These are phyloP conservation scores for Salvia miltiorrhiza DNA, from an alignment of 257 asterid species.

Conservation along the genomic window DNA sequence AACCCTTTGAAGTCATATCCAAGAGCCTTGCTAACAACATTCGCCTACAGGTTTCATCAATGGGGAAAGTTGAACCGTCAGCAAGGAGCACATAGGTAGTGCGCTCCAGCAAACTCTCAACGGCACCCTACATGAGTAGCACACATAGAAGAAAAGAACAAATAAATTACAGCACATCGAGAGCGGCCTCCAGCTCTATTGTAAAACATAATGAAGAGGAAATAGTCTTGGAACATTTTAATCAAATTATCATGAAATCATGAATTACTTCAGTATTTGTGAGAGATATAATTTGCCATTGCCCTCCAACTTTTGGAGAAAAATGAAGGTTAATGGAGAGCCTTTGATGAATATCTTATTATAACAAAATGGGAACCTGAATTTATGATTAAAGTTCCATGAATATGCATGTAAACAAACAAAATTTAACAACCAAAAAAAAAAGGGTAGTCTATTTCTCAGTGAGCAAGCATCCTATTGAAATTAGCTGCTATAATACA, in stretches of 20 bases:
- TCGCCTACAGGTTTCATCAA: slow-evolving; percentile 61
- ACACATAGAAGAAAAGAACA: background rate
- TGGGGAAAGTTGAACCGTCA: slow-evolving; percentile 56
- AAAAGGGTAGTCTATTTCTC: background rate
- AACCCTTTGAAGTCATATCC: slow-evolving; percentile 80
- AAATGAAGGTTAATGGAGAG: background rate
- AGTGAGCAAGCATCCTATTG: background rate
- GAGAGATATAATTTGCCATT: background rate
- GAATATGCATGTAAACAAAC: slow-evolving; percentile 1
- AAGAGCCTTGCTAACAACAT: slow-evolving; percentile 47
- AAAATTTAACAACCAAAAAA: too few species aligned
- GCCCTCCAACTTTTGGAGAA: background rate
- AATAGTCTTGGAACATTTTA: slow-evolving; percentile 5
- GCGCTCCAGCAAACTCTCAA: slow-evolving; percentile 81
- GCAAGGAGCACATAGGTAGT: slow-evolving; percentile 65
- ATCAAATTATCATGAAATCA: background rate
- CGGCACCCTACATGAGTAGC: slow-evolving; percentile 73
- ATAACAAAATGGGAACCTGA: background rate
- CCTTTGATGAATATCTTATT: slow-evolving; percentile 8
- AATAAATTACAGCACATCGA: background rate
- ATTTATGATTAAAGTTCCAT: background rate
- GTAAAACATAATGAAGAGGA: background rate
- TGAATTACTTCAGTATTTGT: background rate
- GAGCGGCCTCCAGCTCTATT: background rate
- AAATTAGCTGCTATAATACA: background rate